Evolutionary conservation across 2,329 filamentous ascomycete species (phyloP).

Genomic region (Fusarium pilosicola): DNA sequence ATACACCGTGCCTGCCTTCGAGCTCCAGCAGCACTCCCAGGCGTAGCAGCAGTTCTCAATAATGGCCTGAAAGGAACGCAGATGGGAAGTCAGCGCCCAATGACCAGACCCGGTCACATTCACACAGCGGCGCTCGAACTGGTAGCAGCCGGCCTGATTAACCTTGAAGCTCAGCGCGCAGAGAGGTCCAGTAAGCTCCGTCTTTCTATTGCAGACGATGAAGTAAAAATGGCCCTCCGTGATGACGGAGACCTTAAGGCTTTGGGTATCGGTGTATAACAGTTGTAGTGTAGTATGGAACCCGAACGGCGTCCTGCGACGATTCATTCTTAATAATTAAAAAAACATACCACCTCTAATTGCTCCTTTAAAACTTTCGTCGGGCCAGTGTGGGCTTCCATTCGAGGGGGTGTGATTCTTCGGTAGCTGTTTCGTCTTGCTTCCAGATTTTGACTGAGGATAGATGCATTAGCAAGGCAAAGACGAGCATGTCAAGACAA

Average conservation of each 20-base stretch:
- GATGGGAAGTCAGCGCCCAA: conserved; percentile 43
- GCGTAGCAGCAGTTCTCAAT: conserved; percentile 51
- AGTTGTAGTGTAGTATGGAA: conserved; percentile 43
- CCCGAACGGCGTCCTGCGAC: conserved; percentile 13
- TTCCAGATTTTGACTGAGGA: conserved; percentile 90
- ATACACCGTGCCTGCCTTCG: conserved; percentile 53
- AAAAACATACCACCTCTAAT: conserved; percentile 5
- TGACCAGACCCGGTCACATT: conserved; percentile 56
- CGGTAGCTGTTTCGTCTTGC: conserved; percentile 88
- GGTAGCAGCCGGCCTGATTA: conserved; percentile 86
- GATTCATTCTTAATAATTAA: conserved; percentile 17
- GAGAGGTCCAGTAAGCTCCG: conserved; percentile 90
- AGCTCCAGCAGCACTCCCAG: conserved; percentile 49
- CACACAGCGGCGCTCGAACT: conserved; percentile 82
- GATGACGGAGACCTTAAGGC: conserved; percentile 89
- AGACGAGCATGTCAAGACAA: background rate
- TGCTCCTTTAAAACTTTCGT: conserved; percentile 72
- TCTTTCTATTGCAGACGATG: conserved; percentile 87
- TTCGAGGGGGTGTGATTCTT: conserved; percentile 88
- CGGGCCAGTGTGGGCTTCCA: conserved; percentile 87
- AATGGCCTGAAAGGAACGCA: conserved; percentile 44
- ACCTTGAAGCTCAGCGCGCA: conserved; percentile 80
- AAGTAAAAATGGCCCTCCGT: conserved; percentile 86
- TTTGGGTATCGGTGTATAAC: conserved; percentile 68
- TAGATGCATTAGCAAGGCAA: conserved; percentile 39